Evolutionary conservation across 331 rosid species (phyloP).

Genomic region (Malus hybrid): DNA sequence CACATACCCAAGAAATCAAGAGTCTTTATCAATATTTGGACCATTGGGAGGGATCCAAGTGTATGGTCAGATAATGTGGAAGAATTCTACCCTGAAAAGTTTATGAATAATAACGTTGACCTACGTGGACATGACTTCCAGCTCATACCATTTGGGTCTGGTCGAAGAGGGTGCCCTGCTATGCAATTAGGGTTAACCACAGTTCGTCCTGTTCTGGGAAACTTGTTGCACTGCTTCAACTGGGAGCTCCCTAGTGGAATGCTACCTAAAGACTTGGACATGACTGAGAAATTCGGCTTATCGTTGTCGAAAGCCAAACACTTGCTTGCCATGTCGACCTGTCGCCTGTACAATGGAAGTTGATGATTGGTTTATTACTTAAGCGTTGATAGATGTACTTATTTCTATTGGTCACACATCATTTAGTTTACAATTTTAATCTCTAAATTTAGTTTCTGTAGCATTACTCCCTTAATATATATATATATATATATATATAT

Average conservation of each 20-base stretch:
- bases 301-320: not conserved
- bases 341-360: no score
- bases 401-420: no score
- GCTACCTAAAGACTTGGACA: not conserved
- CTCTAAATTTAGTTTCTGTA: no score
- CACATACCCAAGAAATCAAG: not conserved
- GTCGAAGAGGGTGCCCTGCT: not conserved
- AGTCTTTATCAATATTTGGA: not conserved
- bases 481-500: no score
- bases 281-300: not conserved
- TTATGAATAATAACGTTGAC: not conserved
- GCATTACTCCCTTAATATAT: no score
- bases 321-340: no score
- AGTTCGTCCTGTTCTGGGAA: not conserved
- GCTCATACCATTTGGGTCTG: not conserved
- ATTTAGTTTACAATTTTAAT: no score
- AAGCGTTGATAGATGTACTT: no score
- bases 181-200: not conserved
- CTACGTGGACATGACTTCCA: not conserved
- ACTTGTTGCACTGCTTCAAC: not conserved
- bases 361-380: no score
- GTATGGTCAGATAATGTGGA: not conserved
- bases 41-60: constrained; percentile 4
- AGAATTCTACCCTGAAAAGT: not conserved
- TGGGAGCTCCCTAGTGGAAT: not conserved